phyloP scores from a whole-genome alignment of 2,329 filamentous ascomycete genomes.

The Coniochaeta sp. region DNA sequence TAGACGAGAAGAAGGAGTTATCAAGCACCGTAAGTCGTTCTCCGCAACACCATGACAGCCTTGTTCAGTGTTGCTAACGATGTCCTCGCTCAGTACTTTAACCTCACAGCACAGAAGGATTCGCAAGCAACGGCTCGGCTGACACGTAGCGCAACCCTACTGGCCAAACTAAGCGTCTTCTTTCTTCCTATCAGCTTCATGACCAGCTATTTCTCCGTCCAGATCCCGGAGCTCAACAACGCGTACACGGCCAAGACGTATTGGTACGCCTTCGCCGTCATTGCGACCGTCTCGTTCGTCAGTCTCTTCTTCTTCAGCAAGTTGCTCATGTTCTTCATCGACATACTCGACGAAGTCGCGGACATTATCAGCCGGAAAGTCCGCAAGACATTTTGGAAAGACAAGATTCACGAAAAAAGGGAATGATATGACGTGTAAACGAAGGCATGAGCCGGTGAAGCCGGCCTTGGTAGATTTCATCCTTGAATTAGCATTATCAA shows the following conservation, averaged over 20 bases:
- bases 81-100: constrained; percentile 55
- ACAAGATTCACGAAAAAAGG: background rate
- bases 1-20: constrained; percentile 64
- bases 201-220: constrained; percentile 66
- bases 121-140: constrained; percentile 64
- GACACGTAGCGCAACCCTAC: constrained; percentile 62
- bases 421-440: background rate
- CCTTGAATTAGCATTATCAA: too few species aligned
- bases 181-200: constrained; percentile 70
- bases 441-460: background rate
- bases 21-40: constrained; percentile 51
- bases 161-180: constrained; percentile 68
- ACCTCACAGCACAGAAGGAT: constrained; percentile 68
- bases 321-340: constrained; percentile 37
- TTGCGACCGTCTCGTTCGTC: constrained; percentile 52
- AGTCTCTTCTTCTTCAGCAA: constrained; percentile 47
- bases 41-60: background rate
- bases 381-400: background rate
- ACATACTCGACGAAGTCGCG: constrained; percentile 31
- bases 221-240: constrained; percentile 47
- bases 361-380: constrained; percentile 1
- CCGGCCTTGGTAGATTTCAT: background rate
- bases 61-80: constrained; percentile 1
- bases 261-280: constrained; percentile 60
- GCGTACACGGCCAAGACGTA: constrained; percentile 54